Conservation (phyloP, 768 basidiomycete genomes). For the Postia placenta region DNA sequence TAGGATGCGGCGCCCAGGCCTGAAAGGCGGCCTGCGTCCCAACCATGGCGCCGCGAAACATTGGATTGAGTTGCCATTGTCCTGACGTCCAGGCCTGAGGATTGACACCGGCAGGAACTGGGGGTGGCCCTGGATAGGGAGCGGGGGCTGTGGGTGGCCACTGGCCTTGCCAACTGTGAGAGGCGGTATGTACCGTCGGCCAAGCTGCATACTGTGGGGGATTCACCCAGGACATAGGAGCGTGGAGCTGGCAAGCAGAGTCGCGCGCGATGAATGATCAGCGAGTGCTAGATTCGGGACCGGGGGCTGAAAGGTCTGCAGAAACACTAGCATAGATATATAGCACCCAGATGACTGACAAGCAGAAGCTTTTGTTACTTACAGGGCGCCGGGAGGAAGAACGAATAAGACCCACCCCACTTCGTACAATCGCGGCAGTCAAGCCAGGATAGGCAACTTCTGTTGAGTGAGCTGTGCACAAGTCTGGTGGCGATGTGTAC, state of each 20-base stretch:
- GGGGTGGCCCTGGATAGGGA: constrained; percentile 43
- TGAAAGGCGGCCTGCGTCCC: constrained; percentile 7
- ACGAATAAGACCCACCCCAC: constrained; percentile 1
- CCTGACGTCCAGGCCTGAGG: constrained; percentile 38
- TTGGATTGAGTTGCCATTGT: constrained; percentile 32
- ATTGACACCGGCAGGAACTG: constrained; percentile 44
- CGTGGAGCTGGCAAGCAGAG: background rate
- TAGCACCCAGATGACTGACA: constrained; percentile 2
- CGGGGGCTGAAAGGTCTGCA: constrained; percentile 4
- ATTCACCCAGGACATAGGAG: constrained; percentile 11
- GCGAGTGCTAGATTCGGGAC: constrained; percentile 7
- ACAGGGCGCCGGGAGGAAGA: background rate
- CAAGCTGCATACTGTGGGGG: constrained; percentile 9
- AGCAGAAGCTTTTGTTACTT: background rate
- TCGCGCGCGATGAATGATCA: constrained; percentile 2
- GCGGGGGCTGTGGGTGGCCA: constrained; percentile 34
- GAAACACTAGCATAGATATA: constrained; percentile 18
- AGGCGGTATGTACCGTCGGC: constrained; percentile 4
- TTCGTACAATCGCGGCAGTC: background rate
- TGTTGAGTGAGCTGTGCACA: background rate
- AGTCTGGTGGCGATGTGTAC: background rate
- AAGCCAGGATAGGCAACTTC: background rate
- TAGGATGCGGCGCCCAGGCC: constrained; percentile 23
- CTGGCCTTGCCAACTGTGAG: constrained; percentile 28
- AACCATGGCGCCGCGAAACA: constrained; percentile 12